Percentiles rank a stretch among this genome's conserved stretches.
Conservation (phyloP, 441 rosid genomes). For the Mallotus repandus region DNA sequence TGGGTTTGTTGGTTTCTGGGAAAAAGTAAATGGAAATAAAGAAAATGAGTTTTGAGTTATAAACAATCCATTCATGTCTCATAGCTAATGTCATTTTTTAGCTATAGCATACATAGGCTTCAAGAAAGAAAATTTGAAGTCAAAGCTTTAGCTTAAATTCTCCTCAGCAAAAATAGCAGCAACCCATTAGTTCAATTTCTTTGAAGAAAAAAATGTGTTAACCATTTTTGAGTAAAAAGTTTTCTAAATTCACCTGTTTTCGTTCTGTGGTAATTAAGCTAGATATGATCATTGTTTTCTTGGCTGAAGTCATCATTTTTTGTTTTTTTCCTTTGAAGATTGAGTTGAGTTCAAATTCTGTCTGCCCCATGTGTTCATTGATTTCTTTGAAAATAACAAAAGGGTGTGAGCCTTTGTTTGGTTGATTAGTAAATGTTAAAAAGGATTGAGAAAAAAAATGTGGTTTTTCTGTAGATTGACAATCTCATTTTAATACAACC, state of each 20-base stretch:
- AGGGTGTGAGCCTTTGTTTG: conserved; percentile 7
- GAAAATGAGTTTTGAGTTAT: neutral
- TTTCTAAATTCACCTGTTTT: neutral
- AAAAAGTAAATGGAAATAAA: too few species aligned
- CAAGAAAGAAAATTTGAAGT: neutral
- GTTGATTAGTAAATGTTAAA: neutral
- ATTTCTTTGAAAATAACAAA: conserved; percentile 8
- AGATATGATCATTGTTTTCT: neutral
- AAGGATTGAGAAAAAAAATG: neutral
- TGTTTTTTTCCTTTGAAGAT: neutral
- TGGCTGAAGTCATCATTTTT: neutral
- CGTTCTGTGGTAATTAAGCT: neutral
- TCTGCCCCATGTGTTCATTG: neutral
- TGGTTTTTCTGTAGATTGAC: conserved; percentile 3
- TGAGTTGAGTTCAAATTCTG: neutral
- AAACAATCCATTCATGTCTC: neutral
- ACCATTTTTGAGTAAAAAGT: neutral
- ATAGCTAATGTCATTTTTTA: neutral
- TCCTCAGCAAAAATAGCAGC: neutral
- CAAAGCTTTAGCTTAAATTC: neutral
- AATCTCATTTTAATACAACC: neutral
- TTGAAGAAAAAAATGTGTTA: neutral
- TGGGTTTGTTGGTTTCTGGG: conserved; percentile 29
- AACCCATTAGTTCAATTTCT: neutral
- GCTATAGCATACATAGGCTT: neutral